A percentile compares a stretch with the other conserved stretches of the same genome.
These are phyloP conservation scores for Aspergillus saccharolyticus DNA, from an alignment of 495 filamentous ascomycete species.

Conservation along the genomic window DNA sequence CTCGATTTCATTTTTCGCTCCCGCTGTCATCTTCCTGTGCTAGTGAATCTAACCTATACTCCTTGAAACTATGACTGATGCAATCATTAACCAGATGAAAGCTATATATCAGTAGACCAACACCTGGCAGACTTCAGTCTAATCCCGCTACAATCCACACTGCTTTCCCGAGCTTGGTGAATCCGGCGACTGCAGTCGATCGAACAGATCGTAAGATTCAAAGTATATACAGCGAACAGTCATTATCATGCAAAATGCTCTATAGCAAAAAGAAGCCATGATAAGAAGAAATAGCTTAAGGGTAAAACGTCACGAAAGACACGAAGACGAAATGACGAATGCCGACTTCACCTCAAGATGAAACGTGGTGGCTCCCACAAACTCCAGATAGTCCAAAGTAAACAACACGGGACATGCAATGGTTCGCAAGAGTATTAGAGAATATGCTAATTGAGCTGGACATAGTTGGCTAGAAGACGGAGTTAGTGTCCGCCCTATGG, in stretches of 20 bases:
- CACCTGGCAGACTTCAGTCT: too few species aligned
- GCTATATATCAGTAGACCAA: too few species aligned
- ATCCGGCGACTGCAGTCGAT: too few species aligned
- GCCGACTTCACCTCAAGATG: not conserved
- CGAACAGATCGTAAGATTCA: constrained; percentile 11
- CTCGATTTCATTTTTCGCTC: too few species aligned
- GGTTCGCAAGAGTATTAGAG: constrained; percentile 8
- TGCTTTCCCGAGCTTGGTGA: too few species aligned
- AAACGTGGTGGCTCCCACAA: constrained; percentile 6
- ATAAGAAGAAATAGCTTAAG: not conserved
- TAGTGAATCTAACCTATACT: too few species aligned
- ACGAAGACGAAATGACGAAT: not conserved
- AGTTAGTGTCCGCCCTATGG: not conserved
- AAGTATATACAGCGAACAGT: constrained; percentile 13
- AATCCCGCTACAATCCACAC: too few species aligned
- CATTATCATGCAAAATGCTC: constrained; percentile 9
- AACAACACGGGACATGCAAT: constrained; percentile 6
- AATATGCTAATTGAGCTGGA: constrained; percentile 36
- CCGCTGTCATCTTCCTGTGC: too few species aligned
- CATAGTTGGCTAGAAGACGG: constrained; percentile 29
- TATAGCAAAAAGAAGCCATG: not conserved
- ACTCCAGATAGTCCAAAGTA: constrained; percentile 8
- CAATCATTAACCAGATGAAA: too few species aligned
- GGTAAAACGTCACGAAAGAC: too few species aligned
- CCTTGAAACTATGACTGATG: too few species aligned